Conservation (phyloP, 768 basidiomycete species). For the Trametes cingulata region DNA sequence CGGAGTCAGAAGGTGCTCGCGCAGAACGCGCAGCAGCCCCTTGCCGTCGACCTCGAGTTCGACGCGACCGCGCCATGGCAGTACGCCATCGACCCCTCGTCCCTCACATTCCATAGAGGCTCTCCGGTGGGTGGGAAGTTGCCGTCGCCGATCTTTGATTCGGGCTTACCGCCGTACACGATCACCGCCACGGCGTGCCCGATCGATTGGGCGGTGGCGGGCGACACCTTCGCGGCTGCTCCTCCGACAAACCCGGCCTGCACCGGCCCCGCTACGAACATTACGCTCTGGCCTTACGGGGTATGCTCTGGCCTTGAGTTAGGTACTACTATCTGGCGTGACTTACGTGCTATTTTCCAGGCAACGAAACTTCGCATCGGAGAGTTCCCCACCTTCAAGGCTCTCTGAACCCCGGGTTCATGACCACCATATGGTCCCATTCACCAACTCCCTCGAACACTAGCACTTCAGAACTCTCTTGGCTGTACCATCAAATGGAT, state of each 20-base stretch:
- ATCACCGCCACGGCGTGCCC: constrained; percentile 53
- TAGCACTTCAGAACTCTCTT: too few species aligned
- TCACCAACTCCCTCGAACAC: too few species aligned
- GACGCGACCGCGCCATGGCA: constrained; percentile 51
- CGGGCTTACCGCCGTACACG: constrained; percentile 47
- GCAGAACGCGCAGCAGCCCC: constrained; percentile 43
- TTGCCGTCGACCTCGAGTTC: constrained; percentile 52
- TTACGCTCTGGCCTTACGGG: constrained; percentile 50
- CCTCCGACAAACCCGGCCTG: constrained; percentile 48
- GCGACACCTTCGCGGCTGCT: constrained; percentile 49
- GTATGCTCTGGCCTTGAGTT: constrained; percentile 34
- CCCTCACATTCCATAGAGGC: constrained; percentile 31
- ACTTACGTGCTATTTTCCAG: too few species aligned
- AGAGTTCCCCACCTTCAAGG: too few species aligned
- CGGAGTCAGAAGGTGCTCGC: constrained; percentile 39
- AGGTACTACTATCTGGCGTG: too few species aligned
- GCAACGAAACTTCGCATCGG: too few species aligned
- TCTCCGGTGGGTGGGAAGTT: constrained; percentile 26
- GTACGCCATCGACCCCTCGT: constrained; percentile 53
- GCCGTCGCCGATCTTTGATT: constrained; percentile 42
- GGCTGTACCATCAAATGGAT: too few species aligned
- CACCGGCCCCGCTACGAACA: constrained; percentile 41
- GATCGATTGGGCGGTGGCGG: constrained; percentile 46
- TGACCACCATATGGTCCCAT: too few species aligned
- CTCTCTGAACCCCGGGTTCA: too few species aligned